phyloP scores from a whole-genome alignment of 305 asterid genomes.

The Lippia alba region DNA sequence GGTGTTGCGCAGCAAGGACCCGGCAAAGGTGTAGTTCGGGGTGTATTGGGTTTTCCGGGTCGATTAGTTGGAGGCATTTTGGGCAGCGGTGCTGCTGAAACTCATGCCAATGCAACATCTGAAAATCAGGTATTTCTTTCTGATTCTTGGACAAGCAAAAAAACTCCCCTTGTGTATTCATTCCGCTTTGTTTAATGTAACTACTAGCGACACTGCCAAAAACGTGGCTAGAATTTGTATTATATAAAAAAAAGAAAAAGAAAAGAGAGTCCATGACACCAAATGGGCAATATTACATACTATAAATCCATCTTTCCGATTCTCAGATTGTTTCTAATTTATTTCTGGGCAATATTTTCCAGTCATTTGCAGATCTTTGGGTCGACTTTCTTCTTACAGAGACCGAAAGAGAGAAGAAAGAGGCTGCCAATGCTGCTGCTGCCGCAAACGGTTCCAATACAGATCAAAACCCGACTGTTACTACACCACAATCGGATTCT shows the following conservation, averaged over 20 bases:
- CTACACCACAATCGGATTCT: conserved; percentile 44
- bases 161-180: no score
- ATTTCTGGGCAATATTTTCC: conserved; percentile 32
- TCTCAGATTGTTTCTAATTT: conserved; percentile 25
- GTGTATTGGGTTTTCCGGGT: conserved; percentile 94
- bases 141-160: background rate
- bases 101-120: conserved; percentile 55
- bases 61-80: conserved; percentile 90
- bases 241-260: no score
- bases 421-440: conserved; percentile 34
- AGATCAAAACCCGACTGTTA: conserved; percentile 42
- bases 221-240: no score
- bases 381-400: conserved; percentile 97
- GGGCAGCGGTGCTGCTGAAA: conserved; percentile 65
- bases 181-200: background rate
- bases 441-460: conserved; percentile 45
- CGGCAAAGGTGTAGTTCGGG: conserved; percentile 95
- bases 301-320: background rate
- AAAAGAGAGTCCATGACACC: no score
- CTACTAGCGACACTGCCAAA: no score
- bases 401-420: conserved; percentile 78
- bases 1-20: conserved; percentile 88
- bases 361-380: conserved; percentile 97
- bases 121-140: conserved; percentile 75
- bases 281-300: no score